Percentiles rank a stretch among this genome's conserved stretches.
These are phyloP conservation scores for Acrocalymma vagum DNA, from an alignment of 2,329 filamentous ascomycete genomes.

Conservation along the genomic window DNA sequence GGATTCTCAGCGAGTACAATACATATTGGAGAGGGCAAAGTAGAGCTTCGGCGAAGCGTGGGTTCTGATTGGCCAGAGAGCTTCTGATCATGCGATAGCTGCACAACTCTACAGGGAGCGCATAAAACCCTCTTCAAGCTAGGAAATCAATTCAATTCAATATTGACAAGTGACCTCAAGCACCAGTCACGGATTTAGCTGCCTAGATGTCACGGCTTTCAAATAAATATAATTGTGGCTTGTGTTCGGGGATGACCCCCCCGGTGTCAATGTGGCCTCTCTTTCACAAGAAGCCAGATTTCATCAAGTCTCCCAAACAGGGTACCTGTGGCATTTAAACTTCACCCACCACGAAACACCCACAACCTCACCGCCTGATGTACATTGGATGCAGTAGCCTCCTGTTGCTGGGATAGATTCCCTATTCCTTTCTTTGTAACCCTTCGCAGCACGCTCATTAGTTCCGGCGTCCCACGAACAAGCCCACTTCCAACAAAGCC, in stretches of 20 bases:
- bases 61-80: slow-evolving; percentile 8
- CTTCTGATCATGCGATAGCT: slow-evolving; percentile 1
- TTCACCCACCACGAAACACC: slow-evolving; percentile 26
- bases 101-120: not conserved
- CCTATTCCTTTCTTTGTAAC: slow-evolving; percentile 32
- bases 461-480: too few species aligned
- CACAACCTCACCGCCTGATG: slow-evolving; percentile 22
- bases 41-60: slow-evolving; percentile 5
- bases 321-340: slow-evolving; percentile 35
- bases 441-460: not conserved
- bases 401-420: slow-evolving; percentile 33
- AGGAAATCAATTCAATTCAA: not conserved
- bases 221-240: not conserved
- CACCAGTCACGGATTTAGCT: too few species aligned
- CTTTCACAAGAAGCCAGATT: slow-evolving; percentile 37
- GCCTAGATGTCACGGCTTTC: too few species aligned
- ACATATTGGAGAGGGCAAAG: too few species aligned
- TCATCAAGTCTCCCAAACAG: slow-evolving; percentile 30
- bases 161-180: too few species aligned
- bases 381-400: slow-evolving; percentile 22
- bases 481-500: too few species aligned
- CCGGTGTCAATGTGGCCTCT: slow-evolving; percentile 43
- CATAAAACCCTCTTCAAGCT: not conserved
- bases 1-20: too few species aligned
- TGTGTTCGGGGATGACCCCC: slow-evolving; percentile 1